These are phyloP conservation scores for Populus hybrid DNA, from an alignment of 441 rosid genomes.

Conservation along the genomic window DNA sequence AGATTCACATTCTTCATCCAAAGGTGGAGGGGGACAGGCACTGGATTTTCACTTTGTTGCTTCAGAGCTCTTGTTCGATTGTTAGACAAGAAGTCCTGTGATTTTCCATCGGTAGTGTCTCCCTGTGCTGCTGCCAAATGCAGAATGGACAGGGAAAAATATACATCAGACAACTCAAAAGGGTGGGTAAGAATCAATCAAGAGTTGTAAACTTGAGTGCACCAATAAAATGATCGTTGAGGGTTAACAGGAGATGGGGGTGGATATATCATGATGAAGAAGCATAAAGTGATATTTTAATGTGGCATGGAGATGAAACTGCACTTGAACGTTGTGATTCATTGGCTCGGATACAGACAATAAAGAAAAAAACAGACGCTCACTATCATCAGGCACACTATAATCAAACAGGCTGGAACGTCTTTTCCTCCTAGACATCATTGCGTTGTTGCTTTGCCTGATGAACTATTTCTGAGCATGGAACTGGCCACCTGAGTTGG, in stretches of 20 bases:
- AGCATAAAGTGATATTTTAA: not conserved
- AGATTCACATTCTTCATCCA: conserved; percentile 84
- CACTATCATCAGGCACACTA: conserved; percentile 68
- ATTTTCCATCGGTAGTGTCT: conserved; percentile 47
- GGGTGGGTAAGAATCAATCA: not conserved
- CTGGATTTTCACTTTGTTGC: conserved; percentile 36
- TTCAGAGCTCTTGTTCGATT: conserved; percentile 37
- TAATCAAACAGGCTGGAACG: conserved; percentile 32
- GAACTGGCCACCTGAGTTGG: conserved; percentile 98
- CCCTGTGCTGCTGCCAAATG: conserved; percentile 52
- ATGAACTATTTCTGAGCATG: conserved; percentile 96
- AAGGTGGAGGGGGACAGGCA: conserved; percentile 43
- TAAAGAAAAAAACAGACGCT: conserved; percentile 18
- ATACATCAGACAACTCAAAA: not conserved
- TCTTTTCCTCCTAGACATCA: conserved; percentile 61
- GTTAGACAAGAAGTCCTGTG: conserved; percentile 50
- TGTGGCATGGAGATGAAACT: not conserved
- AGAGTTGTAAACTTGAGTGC: not conserved
- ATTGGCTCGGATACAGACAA: not conserved
- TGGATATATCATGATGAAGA: too few relatives aligned
- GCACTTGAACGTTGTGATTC: not conserved
- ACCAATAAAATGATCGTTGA: not conserved
- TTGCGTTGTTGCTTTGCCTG: conserved; percentile 67
- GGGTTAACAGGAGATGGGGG: not conserved
- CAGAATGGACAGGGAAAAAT: not conserved